phyloP scores from a whole-genome alignment of 1,284 basidiomycete genomes.

The Puccinia polysora region DNA sequence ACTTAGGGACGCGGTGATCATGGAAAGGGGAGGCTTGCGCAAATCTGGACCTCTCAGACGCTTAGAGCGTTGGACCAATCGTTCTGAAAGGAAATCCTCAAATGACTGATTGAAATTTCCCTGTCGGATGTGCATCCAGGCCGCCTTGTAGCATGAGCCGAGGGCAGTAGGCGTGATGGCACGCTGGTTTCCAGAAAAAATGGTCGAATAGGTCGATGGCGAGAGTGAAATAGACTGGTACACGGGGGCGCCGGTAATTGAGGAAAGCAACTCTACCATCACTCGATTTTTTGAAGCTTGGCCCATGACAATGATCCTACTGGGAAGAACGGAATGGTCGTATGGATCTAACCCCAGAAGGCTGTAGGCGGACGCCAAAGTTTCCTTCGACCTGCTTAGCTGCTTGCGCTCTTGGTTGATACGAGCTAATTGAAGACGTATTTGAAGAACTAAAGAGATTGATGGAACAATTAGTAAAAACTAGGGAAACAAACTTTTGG shows the following conservation, averaged over 20 bases:
- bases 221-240: conserved; percentile 25
- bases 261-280: conserved; percentile 33
- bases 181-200: conserved; percentile 18
- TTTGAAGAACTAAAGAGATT: conserved; percentile 16
- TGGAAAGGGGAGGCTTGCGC: background rate
- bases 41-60: conserved; percentile 9
- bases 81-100: conserved; percentile 17
- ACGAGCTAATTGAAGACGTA: conserved; percentile 35
- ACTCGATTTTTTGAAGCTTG: conserved; percentile 27
- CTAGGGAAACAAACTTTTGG: background rate
- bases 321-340: conserved; percentile 35
- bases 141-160: conserved; percentile 35
- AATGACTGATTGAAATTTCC: conserved; percentile 9
- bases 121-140: conserved; percentile 24
- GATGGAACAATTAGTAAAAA: conserved; percentile 1
- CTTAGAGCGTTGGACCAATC: conserved; percentile 14
- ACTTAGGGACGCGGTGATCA: conserved; percentile 16
- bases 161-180: conserved; percentile 26
- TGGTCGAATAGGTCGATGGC: conserved; percentile 12
- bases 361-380: conserved; percentile 3
- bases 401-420: conserved; percentile 8
- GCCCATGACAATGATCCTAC: conserved; percentile 22
- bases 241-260: conserved; percentile 27
- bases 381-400: background rate
- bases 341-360: conserved; percentile 36